Percentiles rank a stretch among this genome's conserved stretches.
Evolutionary conservation across 768 basidiomycete species (phyloP).

Genomic region (Pholiota conissans): DNA sequence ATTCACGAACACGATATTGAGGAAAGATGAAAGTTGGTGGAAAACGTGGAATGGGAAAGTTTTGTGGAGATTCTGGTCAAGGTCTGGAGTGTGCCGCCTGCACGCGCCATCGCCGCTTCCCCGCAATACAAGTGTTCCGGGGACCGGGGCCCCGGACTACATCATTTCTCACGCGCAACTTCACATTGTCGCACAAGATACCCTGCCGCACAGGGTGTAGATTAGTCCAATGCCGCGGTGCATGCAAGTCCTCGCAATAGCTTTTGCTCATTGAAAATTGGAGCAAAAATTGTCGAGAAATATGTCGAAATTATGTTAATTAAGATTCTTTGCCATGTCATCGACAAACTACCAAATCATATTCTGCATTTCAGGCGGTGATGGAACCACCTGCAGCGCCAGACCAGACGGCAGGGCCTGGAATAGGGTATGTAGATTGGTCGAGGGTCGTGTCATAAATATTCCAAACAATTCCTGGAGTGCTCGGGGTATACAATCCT

Average conservation of each 20-base stretch:
- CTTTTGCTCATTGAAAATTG: no score
- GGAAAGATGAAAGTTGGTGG: slow-evolving; percentile 1
- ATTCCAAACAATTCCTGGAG: slow-evolving; percentile 34
- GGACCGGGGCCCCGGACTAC: neutral
- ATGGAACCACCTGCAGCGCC: slow-evolving; percentile 27
- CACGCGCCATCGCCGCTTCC: neutral
- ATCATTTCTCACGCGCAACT: neutral
- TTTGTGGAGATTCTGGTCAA: neutral
- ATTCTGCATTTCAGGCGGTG: neutral
- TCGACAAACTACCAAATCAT: no score
- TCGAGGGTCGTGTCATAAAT: slow-evolving; percentile 23
- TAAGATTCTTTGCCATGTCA: no score
- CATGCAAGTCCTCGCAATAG: no score
- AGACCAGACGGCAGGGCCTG: slow-evolving; percentile 33
- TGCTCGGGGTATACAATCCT: slow-evolving; percentile 28
- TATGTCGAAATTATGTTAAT: no score
- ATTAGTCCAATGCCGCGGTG: no score
- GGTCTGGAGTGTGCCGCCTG: neutral
- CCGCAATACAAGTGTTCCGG: slow-evolving; percentile 7
- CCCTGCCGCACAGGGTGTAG: neutral
- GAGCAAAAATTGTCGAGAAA: no score
- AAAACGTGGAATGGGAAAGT: slow-evolving; percentile 5
- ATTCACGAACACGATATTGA: neutral
- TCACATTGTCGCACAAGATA: neutral
- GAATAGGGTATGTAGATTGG: slow-evolving; percentile 26